Conservation (phyloP, 352 stramenopile species). For the Plasmopara muralis region DNA sequence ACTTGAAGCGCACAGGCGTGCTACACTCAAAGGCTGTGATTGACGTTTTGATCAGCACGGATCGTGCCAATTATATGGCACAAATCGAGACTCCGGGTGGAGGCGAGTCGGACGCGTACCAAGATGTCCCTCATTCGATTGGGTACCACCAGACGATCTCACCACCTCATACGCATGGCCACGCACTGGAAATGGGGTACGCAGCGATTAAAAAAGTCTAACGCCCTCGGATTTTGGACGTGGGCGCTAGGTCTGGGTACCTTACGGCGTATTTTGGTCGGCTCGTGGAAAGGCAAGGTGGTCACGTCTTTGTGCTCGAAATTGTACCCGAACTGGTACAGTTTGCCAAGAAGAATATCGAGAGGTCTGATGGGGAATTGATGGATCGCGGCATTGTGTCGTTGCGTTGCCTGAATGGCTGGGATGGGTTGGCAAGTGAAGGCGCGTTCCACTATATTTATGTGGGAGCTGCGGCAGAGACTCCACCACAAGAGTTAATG, state of each 20-base stretch:
- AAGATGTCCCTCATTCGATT: slow-evolving; percentile 82
- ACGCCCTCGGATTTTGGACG: slow-evolving; percentile 86
- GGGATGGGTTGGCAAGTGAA: slow-evolving; percentile 85
- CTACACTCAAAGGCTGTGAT: slow-evolving; percentile 48
- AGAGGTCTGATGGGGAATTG: slow-evolving; percentile 74
- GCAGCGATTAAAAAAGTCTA: slow-evolving; percentile 38
- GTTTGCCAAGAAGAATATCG: slow-evolving; percentile 83
- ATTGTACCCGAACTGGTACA: slow-evolving; percentile 84
- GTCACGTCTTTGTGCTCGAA: slow-evolving; percentile 88
- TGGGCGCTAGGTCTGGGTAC: slow-evolving; percentile 93
- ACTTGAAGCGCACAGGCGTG: slow-evolving; percentile 46
- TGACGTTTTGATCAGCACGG: slow-evolving; percentile 67
- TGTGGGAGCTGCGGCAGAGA: slow-evolving; percentile 90
- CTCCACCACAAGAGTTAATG: slow-evolving; percentile 80
- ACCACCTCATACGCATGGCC: slow-evolving; percentile 87
- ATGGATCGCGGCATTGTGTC: slow-evolving; percentile 59
- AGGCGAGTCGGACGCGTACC: no score
- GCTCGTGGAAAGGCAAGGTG: slow-evolving; percentile 57
- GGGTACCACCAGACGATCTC: slow-evolving; percentile 88
- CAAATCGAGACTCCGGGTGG: slow-evolving; percentile 28
- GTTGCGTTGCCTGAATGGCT: slow-evolving; percentile 81
- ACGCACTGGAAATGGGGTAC: slow-evolving; percentile 69
- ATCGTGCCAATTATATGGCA: slow-evolving; percentile 55
- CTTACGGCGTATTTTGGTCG: slow-evolving; percentile 89
- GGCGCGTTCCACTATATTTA: slow-evolving; percentile 96